Conservation (phyloP, 192 early-diverging fungal species). For the Phlyctochytrium bullatum region DNA sequence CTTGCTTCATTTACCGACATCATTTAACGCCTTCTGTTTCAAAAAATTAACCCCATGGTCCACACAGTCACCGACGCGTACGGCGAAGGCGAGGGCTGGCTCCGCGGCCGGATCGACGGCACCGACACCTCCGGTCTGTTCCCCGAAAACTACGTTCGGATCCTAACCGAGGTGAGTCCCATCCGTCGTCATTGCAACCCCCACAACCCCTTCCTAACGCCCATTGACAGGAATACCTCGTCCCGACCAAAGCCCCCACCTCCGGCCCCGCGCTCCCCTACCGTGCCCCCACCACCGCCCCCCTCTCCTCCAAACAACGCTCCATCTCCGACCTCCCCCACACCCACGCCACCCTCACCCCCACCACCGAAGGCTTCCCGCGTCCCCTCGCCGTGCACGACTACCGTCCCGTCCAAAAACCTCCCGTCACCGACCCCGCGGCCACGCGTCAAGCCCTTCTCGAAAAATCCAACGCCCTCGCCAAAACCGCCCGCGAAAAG, state of each 20-base stretch:
- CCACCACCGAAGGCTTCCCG: neutral
- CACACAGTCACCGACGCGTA: neutral
- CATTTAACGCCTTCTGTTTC: neutral
- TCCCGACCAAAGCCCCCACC: neutral
- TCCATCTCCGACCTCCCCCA: no score
- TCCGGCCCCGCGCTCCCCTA: slow-evolving; percentile 1
- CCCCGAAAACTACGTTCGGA: slow-evolving; percentile 56
- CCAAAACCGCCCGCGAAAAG: neutral
- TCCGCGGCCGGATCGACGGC: slow-evolving; percentile 46
- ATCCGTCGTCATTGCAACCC: neutral
- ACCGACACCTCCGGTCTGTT: slow-evolving; percentile 50
- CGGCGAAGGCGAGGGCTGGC: neutral
- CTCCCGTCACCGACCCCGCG: neutral
- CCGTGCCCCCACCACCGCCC: slow-evolving; percentile 5
- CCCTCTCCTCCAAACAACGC: no score
- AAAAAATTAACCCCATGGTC: neutral
- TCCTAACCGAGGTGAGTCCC: slow-evolving; percentile 8
- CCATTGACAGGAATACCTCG: neutral
- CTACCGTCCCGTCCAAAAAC: neutral
- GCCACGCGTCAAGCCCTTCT: neutral
- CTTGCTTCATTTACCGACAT: neutral
- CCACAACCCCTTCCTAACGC: neutral
- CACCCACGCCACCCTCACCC: neutral
- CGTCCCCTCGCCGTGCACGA: neutral
- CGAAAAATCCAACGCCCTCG: neutral